Evolutionary conservation across 2,329 filamentous ascomycete species (phyloP), one percentile per base, ranked within the genome.

Genomic region (Fusarium albosuccineum): DNA sequence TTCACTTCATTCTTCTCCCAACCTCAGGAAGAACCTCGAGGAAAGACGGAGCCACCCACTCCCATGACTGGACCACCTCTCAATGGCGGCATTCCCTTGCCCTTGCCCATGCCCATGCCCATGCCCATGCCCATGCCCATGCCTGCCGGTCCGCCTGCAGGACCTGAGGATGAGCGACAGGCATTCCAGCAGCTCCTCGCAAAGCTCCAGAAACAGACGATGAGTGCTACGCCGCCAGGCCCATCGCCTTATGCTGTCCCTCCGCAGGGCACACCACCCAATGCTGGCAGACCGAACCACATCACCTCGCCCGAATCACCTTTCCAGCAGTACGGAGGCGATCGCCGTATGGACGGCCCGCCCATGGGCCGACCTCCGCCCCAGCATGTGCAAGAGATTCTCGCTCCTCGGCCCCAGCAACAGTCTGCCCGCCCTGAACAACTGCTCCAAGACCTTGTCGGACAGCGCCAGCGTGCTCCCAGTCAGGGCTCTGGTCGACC

Each of bases 161-260:
- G 83, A 10, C 79, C 83, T 6, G 88, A 89, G 64, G 87, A 89
- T 53, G 94, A 97, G 73, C 93, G 93, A 77, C 91, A 94, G 76
- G 94, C 93, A 1, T 97, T 97, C 78, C 88, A 93, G 68, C 87
- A 90, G 44, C 87, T 97, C 45, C 82, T 97, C 36, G 87, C 92
- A 70, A 97, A 97, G 85, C 86, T 97, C 40, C 91, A 94, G 63
- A 82, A 82, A 59, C 86, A 88, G 61, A 85, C 81, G 2, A 70
- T 78, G 66, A 81, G 77, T 44, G 80, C 81, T 48, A 83, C 85
- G 29, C 82, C 84, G 11, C 81, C 83, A 9, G 77, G 77, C 1
- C 75, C 76, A 7, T 82, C 83, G 4, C 76, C 80, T 4, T 86
- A 82, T 62, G 77, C 81, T 17, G 78, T 80, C 11, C 82, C 82